Percentiles rank a stretch among this genome's conserved stretches.
Conservation (phyloP, 148 eudicot genomes). For the Vaccinium myrtillus region DNA sequence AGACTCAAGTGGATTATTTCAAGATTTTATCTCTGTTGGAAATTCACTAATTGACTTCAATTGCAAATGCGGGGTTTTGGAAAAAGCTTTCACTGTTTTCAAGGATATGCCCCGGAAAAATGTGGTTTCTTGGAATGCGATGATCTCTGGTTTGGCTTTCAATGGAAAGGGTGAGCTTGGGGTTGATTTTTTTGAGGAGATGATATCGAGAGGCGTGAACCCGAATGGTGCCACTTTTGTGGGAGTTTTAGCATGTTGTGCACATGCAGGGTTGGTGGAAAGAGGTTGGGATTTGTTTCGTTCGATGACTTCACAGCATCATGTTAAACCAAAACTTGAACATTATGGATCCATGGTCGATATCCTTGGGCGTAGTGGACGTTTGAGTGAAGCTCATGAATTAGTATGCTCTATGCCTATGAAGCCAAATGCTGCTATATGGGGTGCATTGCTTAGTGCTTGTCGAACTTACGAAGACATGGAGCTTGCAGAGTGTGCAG, state of each 20-base stretch:
- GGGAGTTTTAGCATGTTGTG: slow-evolving; percentile 46
- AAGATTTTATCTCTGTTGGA: slow-evolving; percentile 46
- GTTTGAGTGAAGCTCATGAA: slow-evolving; percentile 43
- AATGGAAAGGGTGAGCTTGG: slow-evolving; percentile 48
- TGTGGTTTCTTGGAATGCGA: slow-evolving; percentile 43
- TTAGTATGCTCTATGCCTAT: slow-evolving; percentile 44
- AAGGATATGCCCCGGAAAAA: slow-evolving; percentile 37
- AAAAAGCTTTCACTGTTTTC: slow-evolving; percentile 48
- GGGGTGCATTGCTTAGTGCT: slow-evolving; percentile 61
- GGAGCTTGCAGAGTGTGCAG: slow-evolving; percentile 44
- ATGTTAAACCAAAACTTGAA: slow-evolving; percentile 40
- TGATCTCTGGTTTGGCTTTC: slow-evolving; percentile 49
- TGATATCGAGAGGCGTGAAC: slow-evolving; percentile 32
- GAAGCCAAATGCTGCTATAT: slow-evolving; percentile 47
- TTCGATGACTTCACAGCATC: slow-evolving; percentile 32
- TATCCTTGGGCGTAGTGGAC: slow-evolving; percentile 50
- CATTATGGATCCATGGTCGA: slow-evolving; percentile 62
- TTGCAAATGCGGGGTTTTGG: slow-evolving; percentile 60
- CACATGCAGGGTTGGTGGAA: slow-evolving; percentile 39
- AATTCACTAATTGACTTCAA: slow-evolving; percentile 59
- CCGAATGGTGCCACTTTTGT: slow-evolving; percentile 58
- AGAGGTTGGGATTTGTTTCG: slow-evolving; percentile 42
- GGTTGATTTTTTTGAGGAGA: slow-evolving; percentile 41
- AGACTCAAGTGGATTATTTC: slow-evolving; percentile 40
- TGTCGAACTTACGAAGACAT: slow-evolving; percentile 39